Evolutionary conservation across 2,329 filamentous ascomycete species (phyloP).

Genomic region (Aspergillus sp.): DNA sequence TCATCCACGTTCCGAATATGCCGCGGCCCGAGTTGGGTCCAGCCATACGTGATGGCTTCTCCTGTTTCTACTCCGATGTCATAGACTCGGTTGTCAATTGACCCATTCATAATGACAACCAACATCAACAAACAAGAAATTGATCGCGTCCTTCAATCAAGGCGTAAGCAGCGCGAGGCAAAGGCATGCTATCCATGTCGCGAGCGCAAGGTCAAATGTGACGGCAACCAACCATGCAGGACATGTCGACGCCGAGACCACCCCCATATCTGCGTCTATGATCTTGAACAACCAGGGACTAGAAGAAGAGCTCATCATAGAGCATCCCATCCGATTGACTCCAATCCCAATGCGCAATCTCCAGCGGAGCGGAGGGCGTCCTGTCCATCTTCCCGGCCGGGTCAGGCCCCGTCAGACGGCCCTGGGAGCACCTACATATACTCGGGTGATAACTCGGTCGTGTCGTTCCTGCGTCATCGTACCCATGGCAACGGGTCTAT

Average conservation of each 20-base stretch:
- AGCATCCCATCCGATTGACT: background rate
- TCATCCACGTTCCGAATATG: background rate
- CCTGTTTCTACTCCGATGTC: no score
- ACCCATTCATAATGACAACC: background rate
- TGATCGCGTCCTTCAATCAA: slow-evolving; percentile 27
- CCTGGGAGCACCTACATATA: slow-evolving; percentile 22
- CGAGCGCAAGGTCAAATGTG: slow-evolving; percentile 38
- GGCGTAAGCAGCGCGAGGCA: slow-evolving; percentile 28
- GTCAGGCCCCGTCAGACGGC: slow-evolving; percentile 2
- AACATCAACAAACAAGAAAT: slow-evolving; percentile 19
- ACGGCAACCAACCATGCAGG: slow-evolving; percentile 27
- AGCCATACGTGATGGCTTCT: no score
- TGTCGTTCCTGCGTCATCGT: slow-evolving; percentile 27
- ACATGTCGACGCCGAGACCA: slow-evolving; percentile 29
- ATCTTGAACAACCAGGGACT: slow-evolving; percentile 4
- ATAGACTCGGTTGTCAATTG: background rate
- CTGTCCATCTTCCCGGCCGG: background rate
- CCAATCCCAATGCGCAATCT: background rate
- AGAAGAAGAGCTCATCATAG: background rate
- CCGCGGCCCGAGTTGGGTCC: no score
- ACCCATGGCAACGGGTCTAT: slow-evolving; percentile 26
- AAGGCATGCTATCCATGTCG: slow-evolving; percentile 36
- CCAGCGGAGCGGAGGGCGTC: background rate
- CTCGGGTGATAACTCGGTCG: slow-evolving; percentile 31
- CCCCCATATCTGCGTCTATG: slow-evolving; percentile 29